Conservation (phyloP, 2,329 filamentous ascomycete genomes). For the Fusarium veterinarium region DNA sequence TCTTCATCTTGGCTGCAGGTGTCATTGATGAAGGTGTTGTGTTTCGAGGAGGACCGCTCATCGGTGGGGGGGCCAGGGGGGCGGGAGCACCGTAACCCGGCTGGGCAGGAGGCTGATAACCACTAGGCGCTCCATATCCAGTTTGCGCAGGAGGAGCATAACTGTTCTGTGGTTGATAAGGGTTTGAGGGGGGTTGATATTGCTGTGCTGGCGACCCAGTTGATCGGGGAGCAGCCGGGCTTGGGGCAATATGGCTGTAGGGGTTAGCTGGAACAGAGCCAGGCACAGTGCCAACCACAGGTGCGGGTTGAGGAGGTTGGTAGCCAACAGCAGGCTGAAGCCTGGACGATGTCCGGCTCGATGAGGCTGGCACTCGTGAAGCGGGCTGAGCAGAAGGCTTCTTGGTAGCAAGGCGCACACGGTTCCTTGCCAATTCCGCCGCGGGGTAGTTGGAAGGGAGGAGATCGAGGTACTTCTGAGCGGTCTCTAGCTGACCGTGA, state of each 20-base stretch:
- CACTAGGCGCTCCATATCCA: conserved; percentile 52
- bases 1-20: conserved; percentile 76
- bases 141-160: conserved; percentile 45
- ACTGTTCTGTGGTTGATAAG: conserved; percentile 48
- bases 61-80: conserved; percentile 50
- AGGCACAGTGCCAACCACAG: conserved; percentile 37
- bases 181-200: conserved; percentile 54
- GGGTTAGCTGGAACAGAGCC: conserved; percentile 45
- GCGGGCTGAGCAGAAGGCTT: conserved; percentile 48
- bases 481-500: conserved; percentile 86
- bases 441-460: conserved; percentile 85
- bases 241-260: conserved; percentile 57
- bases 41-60: conserved; percentile 63
- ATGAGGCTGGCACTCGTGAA: conserved; percentile 44
- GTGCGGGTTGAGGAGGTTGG: conserved; percentile 57
- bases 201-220: conserved; percentile 45
- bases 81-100: conserved; percentile 53
- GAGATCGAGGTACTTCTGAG: conserved; percentile 91
- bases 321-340: conserved; percentile 58
- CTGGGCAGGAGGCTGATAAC: conserved; percentile 65
- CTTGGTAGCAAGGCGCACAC: conserved; percentile 85
- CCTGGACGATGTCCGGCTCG: conserved; percentile 54
- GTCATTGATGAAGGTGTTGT: conserved; percentile 71
- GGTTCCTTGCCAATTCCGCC: conserved; percentile 86
- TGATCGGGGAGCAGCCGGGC: conserved; percentile 37